phyloP scores from a whole-genome alignment of 208 protist genomes.

The Leishmania martiniquensis region DNA sequence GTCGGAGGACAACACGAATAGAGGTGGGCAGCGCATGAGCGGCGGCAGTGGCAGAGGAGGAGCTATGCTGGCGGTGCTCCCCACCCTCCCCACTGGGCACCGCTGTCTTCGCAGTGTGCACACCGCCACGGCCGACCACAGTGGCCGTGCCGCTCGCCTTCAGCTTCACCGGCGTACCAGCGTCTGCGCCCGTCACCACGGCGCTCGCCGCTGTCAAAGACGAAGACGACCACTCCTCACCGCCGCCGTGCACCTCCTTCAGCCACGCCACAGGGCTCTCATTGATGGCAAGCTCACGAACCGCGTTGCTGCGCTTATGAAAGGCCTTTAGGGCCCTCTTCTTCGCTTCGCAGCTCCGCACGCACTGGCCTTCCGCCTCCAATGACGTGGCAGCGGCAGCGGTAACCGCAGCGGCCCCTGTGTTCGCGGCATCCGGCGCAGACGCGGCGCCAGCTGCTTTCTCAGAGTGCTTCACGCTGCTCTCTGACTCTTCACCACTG shows the following conservation, averaged over 20 bases:
- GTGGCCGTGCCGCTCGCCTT: conserved; percentile 26
- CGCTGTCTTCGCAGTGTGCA: not conserved
- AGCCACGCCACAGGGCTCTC: conserved; percentile 42
- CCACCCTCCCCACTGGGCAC: not conserved
- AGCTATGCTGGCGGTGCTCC: not conserved
- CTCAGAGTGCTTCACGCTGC: not conserved
- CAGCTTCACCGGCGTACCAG: conserved; percentile 13
- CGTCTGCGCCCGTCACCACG: conserved; percentile 12
- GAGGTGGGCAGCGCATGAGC: conserved; percentile 6
- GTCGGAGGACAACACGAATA: conserved; percentile 28
- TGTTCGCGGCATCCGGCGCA: not conserved
- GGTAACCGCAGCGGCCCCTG: not conserved
- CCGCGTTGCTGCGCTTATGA: conserved; percentile 19
- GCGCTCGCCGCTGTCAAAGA: conserved; percentile 16
- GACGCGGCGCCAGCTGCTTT: not conserved
- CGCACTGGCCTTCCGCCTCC: conserved; percentile 12
- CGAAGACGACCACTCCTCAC: conserved; percentile 28
- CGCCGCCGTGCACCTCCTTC: conserved; percentile 35
- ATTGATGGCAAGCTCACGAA: conserved; percentile 22
- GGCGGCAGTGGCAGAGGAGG: not conserved
- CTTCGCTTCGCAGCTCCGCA: conserved; percentile 13
- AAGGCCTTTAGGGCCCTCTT: conserved; percentile 27
- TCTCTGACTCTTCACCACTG: not conserved
- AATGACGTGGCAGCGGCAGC: conserved; percentile 5
- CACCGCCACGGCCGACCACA: not conserved